Evolutionary conservation across 257 asterid species (phyloP).

Genomic region (Ehretia macrophylla): DNA sequence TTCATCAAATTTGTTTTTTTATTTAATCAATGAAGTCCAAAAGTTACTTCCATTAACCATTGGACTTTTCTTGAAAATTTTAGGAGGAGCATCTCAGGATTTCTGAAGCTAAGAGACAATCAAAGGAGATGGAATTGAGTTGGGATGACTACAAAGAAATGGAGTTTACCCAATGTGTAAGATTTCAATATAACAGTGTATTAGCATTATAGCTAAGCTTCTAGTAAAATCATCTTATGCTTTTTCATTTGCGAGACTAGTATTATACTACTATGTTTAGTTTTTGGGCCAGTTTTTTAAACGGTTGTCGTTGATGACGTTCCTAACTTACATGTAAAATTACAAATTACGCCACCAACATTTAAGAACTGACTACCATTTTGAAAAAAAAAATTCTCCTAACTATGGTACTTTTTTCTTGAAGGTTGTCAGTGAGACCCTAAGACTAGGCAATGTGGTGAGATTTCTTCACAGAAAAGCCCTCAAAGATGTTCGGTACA

Average conservation of each 20-base stretch:
- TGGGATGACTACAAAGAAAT: slow-evolving; percentile 94
- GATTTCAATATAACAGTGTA: slow-evolving; percentile 13
- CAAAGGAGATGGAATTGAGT: slow-evolving; percentile 43
- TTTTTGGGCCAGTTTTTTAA: no score
- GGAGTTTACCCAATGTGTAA: slow-evolving; percentile 95
- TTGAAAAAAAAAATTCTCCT: no score
- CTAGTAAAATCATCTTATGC: no score
- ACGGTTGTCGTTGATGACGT: no score
- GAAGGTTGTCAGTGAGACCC: slow-evolving; percentile 76
- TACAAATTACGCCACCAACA: no score
- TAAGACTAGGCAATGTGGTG: slow-evolving; percentile 89
- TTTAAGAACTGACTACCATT: no score
- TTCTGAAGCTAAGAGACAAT: slow-evolving; percentile 33
- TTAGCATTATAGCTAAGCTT: no score
- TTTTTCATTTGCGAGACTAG: no score
- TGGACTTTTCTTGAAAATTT: not conserved
- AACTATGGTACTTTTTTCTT: not conserved
- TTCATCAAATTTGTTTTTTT: no score
- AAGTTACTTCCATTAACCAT: not conserved
- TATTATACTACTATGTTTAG: no score
- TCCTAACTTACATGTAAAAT: no score
- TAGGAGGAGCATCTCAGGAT: slow-evolving; percentile 73
- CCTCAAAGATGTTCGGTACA: slow-evolving; percentile 67
- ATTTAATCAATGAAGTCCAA: not conserved
- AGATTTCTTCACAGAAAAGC: slow-evolving; percentile 93